A percentile compares a stretch with the other conserved stretches of the same genome.
These are phyloP conservation scores for Syncephalastrum sp. DNA, from an alignment of 371 early-diverging fungal species.

Conservation along the genomic window DNA sequence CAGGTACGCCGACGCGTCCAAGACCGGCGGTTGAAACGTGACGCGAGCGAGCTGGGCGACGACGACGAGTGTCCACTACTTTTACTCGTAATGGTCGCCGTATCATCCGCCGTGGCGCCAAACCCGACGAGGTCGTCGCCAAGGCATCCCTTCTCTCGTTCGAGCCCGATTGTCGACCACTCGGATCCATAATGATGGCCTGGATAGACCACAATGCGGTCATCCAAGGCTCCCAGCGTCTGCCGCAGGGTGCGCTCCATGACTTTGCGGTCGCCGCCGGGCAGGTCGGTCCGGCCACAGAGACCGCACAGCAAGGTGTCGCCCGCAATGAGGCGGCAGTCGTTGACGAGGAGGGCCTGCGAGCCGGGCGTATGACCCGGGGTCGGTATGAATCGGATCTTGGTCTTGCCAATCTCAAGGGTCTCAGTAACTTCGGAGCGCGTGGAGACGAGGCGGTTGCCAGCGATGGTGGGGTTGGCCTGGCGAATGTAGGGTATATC, in stretches of 20 bases:
- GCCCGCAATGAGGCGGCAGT: slow-evolving; percentile 75
- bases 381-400: slow-evolving; percentile 75
- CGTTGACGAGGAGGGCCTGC: slow-evolving; percentile 78
- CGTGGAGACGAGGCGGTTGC: slow-evolving; percentile 53
- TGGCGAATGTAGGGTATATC: slow-evolving; percentile 73
- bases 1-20: no score
- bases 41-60: no score
- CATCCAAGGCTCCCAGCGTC: slow-evolving; percentile 56
- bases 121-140: slow-evolving; percentile 54
- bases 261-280: slow-evolving; percentile 61
- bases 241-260: slow-evolving; percentile 70
- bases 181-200: slow-evolving; percentile 86
- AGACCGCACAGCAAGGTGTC: slow-evolving; percentile 82
- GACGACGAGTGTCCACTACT: no score
- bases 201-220: slow-evolving; percentile 78
- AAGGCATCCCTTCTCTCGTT: slow-evolving; percentile 52
- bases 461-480: slow-evolving; percentile 66
- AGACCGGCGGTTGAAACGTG: no score
- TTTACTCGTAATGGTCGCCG: no score
- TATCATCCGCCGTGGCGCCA: slow-evolving; percentile 16
- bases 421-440: slow-evolving; percentile 61
- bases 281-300: slow-evolving; percentile 80
- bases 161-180: slow-evolving; percentile 72
- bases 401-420: slow-evolving; percentile 53
- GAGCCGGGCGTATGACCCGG: slow-evolving; percentile 92